Conservation (phyloP, 257 asterid genomes). For the Ocimum tenuiflorum region DNA sequence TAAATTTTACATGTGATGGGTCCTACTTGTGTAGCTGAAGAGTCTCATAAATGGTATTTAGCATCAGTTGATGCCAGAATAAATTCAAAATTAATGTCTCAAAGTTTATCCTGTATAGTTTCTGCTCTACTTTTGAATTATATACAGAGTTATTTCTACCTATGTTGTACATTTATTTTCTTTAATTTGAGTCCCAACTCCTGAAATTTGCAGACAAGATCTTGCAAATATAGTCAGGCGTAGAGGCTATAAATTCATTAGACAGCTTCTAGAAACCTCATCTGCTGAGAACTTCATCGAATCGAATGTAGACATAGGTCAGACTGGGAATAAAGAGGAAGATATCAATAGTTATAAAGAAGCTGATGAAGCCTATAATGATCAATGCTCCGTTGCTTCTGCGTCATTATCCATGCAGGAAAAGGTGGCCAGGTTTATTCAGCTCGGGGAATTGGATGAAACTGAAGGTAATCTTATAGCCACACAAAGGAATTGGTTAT, state of each 20-base stretch:
- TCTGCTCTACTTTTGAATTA: background rate
- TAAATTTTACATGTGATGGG: background rate
- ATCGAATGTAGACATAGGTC: constrained; percentile 26
- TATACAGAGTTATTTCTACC: background rate
- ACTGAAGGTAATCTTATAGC: constrained; percentile 46
- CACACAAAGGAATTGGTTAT: background rate
- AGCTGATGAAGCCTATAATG: constrained; percentile 22
- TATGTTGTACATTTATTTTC: constrained; percentile 7
- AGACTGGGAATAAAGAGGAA: constrained; percentile 23
- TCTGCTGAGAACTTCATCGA: constrained; percentile 4
- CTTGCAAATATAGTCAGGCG: constrained; percentile 87
- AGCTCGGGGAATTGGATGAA: constrained; percentile 57
- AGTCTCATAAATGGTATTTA: no score
- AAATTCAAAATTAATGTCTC: background rate
- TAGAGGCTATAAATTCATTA: constrained; percentile 72
- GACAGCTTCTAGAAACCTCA: constrained; percentile 51
- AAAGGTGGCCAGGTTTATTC: constrained; percentile 51
- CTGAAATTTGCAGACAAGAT: constrained; percentile 34
- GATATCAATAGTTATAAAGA: background rate
- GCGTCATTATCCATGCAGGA: constrained; percentile 40
- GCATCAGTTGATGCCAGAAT: background rate
- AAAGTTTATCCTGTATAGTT: background rate
- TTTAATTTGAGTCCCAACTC: background rate
- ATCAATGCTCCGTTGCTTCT: background rate
- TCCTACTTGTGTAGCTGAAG: background rate